These are phyloP conservation scores for Rhodofomes roseus DNA, from an alignment of 1,284 basidiomycete species.

Conservation along the genomic window DNA sequence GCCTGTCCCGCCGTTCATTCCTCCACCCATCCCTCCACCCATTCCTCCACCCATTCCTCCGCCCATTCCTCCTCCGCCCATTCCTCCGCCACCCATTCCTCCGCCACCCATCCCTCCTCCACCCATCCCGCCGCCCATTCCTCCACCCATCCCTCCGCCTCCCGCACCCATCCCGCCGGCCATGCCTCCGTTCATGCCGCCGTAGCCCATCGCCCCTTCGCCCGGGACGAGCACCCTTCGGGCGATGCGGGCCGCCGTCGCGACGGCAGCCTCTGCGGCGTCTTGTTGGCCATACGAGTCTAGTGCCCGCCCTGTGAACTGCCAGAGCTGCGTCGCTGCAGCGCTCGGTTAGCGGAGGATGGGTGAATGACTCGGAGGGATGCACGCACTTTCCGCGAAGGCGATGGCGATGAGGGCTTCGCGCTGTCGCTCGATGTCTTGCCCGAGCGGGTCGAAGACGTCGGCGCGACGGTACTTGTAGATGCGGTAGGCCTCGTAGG, in stretches of 20 bases:
- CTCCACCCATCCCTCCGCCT: conserved; percentile 2
- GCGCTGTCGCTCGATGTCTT: conserved; percentile 50
- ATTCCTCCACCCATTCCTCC: neutral
- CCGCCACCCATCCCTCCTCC: neutral
- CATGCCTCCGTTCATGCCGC: neutral
- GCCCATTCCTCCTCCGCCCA: neutral
- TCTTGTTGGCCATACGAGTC: conserved; percentile 9
- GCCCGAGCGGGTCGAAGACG: conserved; percentile 50
- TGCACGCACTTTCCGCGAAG: conserved; percentile 51
- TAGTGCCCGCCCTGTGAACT: conserved; percentile 10
- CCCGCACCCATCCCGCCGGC: neutral
- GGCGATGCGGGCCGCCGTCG: conserved; percentile 8
- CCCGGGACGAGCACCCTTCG: conserved; percentile 1
- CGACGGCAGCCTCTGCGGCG: conserved; percentile 9
- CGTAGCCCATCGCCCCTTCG: neutral
- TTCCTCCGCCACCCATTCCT: neutral
- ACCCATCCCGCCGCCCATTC: conserved; percentile 2
- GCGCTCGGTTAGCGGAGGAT: neutral
- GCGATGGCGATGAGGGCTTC: conserved; percentile 61
- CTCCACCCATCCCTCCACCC: neutral
- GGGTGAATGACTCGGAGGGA: neutral
- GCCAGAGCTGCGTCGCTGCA: conserved; percentile 13
- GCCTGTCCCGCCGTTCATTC: neutral
- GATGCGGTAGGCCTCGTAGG: conserved; percentile 61
- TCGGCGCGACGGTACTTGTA: conserved; percentile 48